phyloP scores from a whole-genome alignment of 1,284 basidiomycete species.

The Pascua guehoae region DNA sequence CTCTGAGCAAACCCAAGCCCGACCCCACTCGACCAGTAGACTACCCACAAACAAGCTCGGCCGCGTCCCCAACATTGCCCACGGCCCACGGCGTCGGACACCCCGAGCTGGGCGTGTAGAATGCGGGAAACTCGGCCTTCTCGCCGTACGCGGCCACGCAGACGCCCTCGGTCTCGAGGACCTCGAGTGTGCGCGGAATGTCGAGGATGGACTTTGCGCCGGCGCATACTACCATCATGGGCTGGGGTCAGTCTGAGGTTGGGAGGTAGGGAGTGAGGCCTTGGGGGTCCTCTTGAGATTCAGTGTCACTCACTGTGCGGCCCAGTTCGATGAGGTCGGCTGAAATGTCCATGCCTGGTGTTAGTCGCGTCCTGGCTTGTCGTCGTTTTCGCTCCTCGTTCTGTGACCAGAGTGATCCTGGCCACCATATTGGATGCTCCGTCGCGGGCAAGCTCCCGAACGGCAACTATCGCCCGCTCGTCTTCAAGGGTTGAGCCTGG shows the following conservation, averaged over 20 bases:
- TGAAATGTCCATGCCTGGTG: constrained; percentile 85
- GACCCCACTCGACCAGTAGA: too few species aligned
- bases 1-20: too few species aligned
- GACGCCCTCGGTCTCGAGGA: constrained; percentile 94
- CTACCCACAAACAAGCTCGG: constrained; percentile 17
- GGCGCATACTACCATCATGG: constrained; percentile 83
- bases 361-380: not conserved
- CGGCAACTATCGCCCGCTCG: too few species aligned
- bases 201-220: constrained; percentile 96
- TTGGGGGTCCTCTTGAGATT: too few species aligned
- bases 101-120: constrained; percentile 82
- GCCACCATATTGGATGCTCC: too few species aligned
- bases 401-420: too few species aligned
- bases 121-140: constrained; percentile 79
- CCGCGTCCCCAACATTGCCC: constrained; percentile 16
- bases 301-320: constrained; percentile 54
- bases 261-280: too few species aligned
- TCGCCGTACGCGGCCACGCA: constrained; percentile 78
- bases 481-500: too few species aligned
- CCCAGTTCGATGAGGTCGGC: constrained; percentile 81
- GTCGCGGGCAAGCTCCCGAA: too few species aligned
- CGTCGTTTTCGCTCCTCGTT: too few species aligned
- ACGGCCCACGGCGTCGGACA: constrained; percentile 45
- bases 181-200: constrained; percentile 87
- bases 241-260: constrained; percentile 16